Conservation (phyloP, 768 basidiomycete species). For the Cytidiella melzeri region DNA sequence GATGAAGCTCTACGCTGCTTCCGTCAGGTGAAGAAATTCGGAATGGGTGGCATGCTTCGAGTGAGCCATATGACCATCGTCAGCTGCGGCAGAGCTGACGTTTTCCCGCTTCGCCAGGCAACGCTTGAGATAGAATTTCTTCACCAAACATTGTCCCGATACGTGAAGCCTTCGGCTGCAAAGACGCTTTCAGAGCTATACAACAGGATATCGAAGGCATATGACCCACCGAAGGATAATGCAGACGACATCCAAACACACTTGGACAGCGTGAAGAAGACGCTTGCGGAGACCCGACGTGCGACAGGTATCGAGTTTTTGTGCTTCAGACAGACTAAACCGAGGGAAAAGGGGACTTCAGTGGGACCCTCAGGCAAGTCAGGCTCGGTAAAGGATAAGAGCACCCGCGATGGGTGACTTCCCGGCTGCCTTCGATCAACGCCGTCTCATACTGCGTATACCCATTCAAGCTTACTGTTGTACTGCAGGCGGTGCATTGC, state of each 20-base stretch:
- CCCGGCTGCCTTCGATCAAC: too few relatives aligned
- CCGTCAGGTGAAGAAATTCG: slow-evolving; percentile 83
- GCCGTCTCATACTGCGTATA: too few relatives aligned
- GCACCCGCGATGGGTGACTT: too few relatives aligned
- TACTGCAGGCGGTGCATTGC: too few relatives aligned
- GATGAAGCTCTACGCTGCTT: slow-evolving; percentile 81
- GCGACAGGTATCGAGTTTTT: slow-evolving; percentile 93
- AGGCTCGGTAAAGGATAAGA: not conserved
- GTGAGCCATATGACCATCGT: slow-evolving; percentile 41
- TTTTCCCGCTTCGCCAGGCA: slow-evolving; percentile 49
- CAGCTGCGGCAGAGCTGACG: slow-evolving; percentile 1
- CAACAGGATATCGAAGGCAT: slow-evolving; percentile 90
- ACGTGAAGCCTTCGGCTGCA: slow-evolving; percentile 76
- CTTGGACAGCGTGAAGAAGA: slow-evolving; percentile 88
- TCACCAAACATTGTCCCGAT: slow-evolving; percentile 90
- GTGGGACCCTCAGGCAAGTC: not conserved
- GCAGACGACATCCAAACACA: slow-evolving; percentile 83
- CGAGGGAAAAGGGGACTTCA: slow-evolving; percentile 15
- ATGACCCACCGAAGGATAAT: slow-evolving; percentile 68
- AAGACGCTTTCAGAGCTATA: slow-evolving; percentile 88
- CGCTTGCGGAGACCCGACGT: slow-evolving; percentile 77
- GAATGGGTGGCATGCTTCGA: slow-evolving; percentile 97
- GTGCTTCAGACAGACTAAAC: slow-evolving; percentile 72
- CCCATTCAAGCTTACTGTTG: too few relatives aligned
- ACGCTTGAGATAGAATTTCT: slow-evolving; percentile 99